Evolutionary conservation across 345 rosid genomes (phyloP).

Genomic region (Pistacia vera): DNA sequence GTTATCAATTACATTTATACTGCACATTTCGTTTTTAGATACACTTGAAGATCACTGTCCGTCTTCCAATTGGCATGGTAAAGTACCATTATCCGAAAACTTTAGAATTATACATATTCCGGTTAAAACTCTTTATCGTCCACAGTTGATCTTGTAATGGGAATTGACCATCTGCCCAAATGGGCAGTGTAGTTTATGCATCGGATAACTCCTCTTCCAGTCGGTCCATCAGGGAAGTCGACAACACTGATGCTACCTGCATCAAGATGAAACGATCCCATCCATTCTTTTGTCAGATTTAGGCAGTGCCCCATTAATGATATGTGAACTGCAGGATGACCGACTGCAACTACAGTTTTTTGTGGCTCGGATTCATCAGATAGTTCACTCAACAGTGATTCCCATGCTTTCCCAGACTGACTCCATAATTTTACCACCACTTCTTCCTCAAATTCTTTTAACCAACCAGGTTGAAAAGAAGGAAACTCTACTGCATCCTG

Average conservation of each 20-base stretch:
- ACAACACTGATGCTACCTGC: conserved; percentile 55
- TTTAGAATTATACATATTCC: conserved; percentile 2
- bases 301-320: conserved; percentile 77
- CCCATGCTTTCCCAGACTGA: conserved; percentile 73
- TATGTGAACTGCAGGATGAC: conserved; percentile 53
- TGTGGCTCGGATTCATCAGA: conserved; percentile 50
- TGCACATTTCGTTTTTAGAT: not conserved
- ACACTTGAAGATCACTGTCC: not conserved
- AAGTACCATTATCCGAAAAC: not conserved
- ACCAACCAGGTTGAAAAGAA: conserved; percentile 41
- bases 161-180: conserved; percentile 92
- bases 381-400: conserved; percentile 49
- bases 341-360: conserved; percentile 58
- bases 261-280: conserved; percentile 65
- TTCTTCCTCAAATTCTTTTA: conserved; percentile 50
- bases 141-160: conserved; percentile 60
- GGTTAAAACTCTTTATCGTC: conserved; percentile 54
- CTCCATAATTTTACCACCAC: conserved; percentile 50
- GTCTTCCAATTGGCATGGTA: not conserved
- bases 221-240: conserved; percentile 69
- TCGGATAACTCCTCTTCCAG: conserved; percentile 54
- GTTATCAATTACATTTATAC: not conserved
- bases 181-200: conserved; percentile 96
- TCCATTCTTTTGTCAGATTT: conserved; percentile 63
- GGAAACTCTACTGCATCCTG: conserved; percentile 42